Percentiles rank a stretch among this genome's conserved stretches.
These are phyloP conservation scores for Solanum gandarillasii DNA, from an alignment of 257 asterid genomes.

Conservation along the genomic window DNA sequence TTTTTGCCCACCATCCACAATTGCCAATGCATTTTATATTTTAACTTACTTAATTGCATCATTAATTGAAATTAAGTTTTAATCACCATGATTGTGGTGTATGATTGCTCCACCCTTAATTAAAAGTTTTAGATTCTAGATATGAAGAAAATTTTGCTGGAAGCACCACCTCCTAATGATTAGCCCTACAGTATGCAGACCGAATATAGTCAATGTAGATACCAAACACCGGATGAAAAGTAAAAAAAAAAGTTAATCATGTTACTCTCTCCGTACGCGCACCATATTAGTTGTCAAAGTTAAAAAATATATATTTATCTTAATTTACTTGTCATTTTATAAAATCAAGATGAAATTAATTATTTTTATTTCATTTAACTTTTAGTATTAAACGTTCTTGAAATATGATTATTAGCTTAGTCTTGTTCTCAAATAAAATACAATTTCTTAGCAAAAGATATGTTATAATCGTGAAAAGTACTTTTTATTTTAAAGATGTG, in stretches of 20 bases:
- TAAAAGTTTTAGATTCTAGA: too few relatives aligned
- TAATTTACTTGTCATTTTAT: not conserved
- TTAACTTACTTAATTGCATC: not conserved
- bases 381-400: not conserved
- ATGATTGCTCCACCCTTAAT: not conserved
- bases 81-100: not conserved
- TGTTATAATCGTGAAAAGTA: not conserved
- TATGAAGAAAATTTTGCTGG: not conserved
- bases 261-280: not conserved
- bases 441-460: too few relatives aligned
- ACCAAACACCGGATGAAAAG: not conserved
- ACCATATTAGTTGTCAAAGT: not conserved
- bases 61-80: not conserved
- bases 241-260: not conserved
- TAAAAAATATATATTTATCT: not conserved
- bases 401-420: not conserved
- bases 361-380: too few relatives aligned
- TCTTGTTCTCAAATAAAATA: too few relatives aligned
- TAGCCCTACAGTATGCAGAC: accelerated
- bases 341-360: not conserved
- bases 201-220: not conserved
- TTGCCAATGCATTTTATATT: not conserved
- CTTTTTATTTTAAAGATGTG: too few relatives aligned
- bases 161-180: not conserved
- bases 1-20: not conserved